Evolutionary conservation across 2,329 filamentous ascomycete species (phyloP).

Genomic region (Bisporella sp.): DNA sequence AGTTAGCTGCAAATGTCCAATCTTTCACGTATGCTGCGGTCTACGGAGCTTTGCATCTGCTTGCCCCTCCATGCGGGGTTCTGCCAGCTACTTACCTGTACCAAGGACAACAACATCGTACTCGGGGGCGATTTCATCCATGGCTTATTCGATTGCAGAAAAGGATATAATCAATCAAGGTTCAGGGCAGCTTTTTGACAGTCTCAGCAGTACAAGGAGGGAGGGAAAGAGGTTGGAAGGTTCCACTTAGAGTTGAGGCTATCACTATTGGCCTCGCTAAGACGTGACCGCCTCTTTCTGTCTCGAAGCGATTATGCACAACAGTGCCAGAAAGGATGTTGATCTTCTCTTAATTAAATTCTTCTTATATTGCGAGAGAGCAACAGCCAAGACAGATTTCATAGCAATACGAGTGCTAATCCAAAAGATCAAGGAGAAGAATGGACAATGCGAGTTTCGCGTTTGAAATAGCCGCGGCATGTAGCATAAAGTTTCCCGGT

Average conservation of each 20-base stretch:
- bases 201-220: neutral
- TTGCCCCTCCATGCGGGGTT: constrained; percentile 32
- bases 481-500: too few relatives aligned
- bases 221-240: constrained; percentile 7
- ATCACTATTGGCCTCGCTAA: constrained; percentile 23
- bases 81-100: constrained; percentile 61
- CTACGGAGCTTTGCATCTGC: constrained; percentile 9
- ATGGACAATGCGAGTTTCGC: too few relatives aligned
- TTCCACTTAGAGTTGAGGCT: constrained; percentile 10
- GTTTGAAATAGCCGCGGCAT: too few relatives aligned
- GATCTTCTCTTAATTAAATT: too few relatives aligned
- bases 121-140: constrained; percentile 97
- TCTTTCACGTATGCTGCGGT: too few relatives aligned
- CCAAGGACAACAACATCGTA: constrained; percentile 99
- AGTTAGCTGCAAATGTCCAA: constrained; percentile 7
- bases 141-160: constrained; percentile 37
- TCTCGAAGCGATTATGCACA: too few relatives aligned
- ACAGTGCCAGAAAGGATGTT: too few relatives aligned
- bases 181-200: neutral
- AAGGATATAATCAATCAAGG: constrained; percentile 2
- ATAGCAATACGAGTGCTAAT: too few relatives aligned
- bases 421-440: too few relatives aligned
- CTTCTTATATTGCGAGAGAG: too few relatives aligned
- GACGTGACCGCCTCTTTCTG: neutral
- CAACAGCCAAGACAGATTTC: too few relatives aligned